phyloP scores from a whole-genome alignment of 495 filamentous ascomycete species.

The Penicillium lividum region DNA sequence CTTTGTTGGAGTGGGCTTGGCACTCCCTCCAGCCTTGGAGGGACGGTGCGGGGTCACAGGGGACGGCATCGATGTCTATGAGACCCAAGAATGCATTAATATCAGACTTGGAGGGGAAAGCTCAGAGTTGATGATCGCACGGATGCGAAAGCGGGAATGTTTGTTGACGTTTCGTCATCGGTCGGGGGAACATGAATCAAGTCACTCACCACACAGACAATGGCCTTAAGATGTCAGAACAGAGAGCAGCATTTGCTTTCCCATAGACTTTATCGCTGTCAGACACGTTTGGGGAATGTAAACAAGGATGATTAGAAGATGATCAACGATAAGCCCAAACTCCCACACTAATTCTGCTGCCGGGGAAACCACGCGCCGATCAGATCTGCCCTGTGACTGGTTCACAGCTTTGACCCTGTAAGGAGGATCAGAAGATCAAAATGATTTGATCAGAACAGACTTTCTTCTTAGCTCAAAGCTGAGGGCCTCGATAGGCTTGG shows the following conservation, averaged over 20 bases:
- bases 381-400: conserved; percentile 6
- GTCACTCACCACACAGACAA: conserved; percentile 17
- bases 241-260: conserved; percentile 21
- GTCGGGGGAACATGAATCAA: neutral
- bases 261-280: conserved; percentile 4
- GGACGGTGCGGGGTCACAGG: conserved; percentile 44
- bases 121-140: neutral
- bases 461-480: conserved; percentile 1
- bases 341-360: conserved; percentile 19
- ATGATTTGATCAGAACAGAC: neutral
- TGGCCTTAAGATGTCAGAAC: conserved; percentile 9
- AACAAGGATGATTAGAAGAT: conserved; percentile 19
- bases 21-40: conserved; percentile 41
- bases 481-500: conserved; percentile 15
- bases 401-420: neutral
- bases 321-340: conserved; percentile 20
- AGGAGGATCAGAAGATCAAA: conserved; percentile 4
- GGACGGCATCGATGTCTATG: conserved; percentile 47
- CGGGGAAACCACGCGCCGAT: conserved; percentile 33
- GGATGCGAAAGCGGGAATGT: neutral
- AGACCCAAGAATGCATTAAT: conserved; percentile 4
- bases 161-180: neutral
- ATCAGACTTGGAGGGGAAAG: neutral
- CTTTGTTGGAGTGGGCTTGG: conserved; percentile 39
- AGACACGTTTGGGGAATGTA: conserved; percentile 17